Percentiles rank a stretch among this genome's conserved stretches.
Conservation (phyloP, 495 filamentous ascomycete species). For the Lasiosphaeria hispida region DNA sequence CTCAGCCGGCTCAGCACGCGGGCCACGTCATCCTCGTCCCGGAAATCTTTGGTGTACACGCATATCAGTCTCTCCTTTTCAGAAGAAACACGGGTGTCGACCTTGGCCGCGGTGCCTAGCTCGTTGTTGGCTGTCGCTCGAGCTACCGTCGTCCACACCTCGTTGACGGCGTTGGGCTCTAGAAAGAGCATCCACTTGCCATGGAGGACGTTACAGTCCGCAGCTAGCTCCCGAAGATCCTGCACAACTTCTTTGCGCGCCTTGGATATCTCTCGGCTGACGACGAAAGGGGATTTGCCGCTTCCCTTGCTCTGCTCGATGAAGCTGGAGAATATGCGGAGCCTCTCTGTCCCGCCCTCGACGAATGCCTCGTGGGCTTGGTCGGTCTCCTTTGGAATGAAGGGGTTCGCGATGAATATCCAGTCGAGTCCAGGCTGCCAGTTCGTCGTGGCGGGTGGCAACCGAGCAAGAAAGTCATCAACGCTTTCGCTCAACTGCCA, state of each 20-base stretch:
- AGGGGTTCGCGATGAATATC: conserved; percentile 66
- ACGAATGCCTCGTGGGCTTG: conserved; percentile 26
- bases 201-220: conserved; percentile 19
- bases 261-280: conserved; percentile 45
- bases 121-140: conserved; percentile 60
- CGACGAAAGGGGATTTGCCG: conserved; percentile 15
- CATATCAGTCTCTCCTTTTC: conserved; percentile 60
- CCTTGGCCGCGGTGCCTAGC: conserved; percentile 68
- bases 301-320: conserved; percentile 19
- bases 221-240: conserved; percentile 56
- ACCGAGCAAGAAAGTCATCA: conserved; percentile 59
- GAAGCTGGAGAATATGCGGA: conserved; percentile 34
- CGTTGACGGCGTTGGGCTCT: conserved; percentile 52
- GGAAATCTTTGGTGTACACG: conserved; percentile 74
- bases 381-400: conserved; percentile 22
- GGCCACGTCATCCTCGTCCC: conserved; percentile 63
- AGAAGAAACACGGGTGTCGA: conserved; percentile 46
- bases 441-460: conserved; percentile 61
- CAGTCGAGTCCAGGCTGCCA: conserved; percentile 47
- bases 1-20: conserved; percentile 61
- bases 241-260: conserved; percentile 50
- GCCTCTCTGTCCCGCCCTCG: conserved; percentile 34
- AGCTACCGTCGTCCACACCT: conserved; percentile 61
- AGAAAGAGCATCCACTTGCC: conserved; percentile 80
- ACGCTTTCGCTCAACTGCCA: conserved; percentile 59